phyloP scores from a whole-genome alignment of 345 rosid genomes.

The Populus alba region DNA sequence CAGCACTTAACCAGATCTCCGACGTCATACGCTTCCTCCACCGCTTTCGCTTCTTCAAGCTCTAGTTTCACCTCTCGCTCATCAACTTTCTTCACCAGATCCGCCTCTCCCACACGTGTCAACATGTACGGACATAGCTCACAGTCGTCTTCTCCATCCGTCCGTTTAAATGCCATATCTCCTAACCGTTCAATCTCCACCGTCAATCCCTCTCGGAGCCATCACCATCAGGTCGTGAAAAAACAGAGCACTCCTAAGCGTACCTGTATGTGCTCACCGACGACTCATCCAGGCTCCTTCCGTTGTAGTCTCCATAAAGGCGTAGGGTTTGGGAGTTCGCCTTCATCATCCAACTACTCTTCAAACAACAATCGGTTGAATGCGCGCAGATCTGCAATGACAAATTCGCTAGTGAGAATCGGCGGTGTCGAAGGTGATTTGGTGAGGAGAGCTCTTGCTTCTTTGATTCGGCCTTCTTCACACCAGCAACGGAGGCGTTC shows the following conservation, averaged over 20 bases:
- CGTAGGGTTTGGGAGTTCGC: background rate
- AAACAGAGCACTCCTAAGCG: constrained; percentile 35
- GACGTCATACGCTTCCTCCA: constrained; percentile 22
- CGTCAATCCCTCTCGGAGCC: constrained; percentile 23
- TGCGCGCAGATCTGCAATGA: constrained; percentile 71
- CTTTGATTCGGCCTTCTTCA: constrained; percentile 55
- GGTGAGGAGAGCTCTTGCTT: constrained; percentile 50
- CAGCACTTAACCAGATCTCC: constrained; percentile 8
- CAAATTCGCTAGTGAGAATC: constrained; percentile 68
- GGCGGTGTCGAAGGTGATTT: constrained; percentile 68
- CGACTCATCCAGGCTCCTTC: constrained; percentile 79
- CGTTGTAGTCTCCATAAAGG: constrained; percentile 70
- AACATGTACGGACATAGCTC: constrained; percentile 29
- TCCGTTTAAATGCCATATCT: constrained; percentile 26
- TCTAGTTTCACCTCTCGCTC: constrained; percentile 50
- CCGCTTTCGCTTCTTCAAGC: constrained; percentile 50
- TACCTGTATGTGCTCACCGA: constrained; percentile 70
- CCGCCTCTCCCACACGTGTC: constrained; percentile 56
- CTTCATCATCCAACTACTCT: constrained; percentile 23
- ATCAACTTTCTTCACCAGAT: constrained; percentile 39
- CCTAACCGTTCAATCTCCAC: constrained; percentile 49
- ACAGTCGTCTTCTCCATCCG: constrained; percentile 44
- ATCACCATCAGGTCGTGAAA: constrained; percentile 24
- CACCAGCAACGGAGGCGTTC: constrained; percentile 48
- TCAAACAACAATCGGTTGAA: constrained; percentile 47